Evolutionary conservation across 306 rosid genomes (phyloP), one percentile per base, ranked within the genome.

Genomic region (Rubus idaeus): DNA sequence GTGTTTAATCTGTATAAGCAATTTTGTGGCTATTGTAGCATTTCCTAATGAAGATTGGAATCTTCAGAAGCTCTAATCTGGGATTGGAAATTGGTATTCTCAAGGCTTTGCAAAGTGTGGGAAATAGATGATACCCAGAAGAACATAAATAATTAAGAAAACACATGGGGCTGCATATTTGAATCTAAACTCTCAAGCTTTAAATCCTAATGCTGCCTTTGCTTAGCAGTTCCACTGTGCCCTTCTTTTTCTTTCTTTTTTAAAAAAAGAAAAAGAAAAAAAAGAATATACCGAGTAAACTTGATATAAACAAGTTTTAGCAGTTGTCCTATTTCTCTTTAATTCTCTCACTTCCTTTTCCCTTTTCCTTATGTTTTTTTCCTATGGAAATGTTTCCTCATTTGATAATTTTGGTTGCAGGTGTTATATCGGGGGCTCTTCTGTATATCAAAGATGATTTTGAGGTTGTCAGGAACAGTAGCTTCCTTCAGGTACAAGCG

Each of bases 381-480:
- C 6, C 63, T 52, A 5, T 8, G 53, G 23, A 71, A 8, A 41
- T 57, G 53, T 56, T 21, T 6, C 13, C 41, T 42, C 52, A 70
- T 55, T 18, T 40, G 66, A 14, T 40, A 58, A 66, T 74, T 64
- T 57, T 79, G 63, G 18, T 56, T 77, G 60, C 80, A 87, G 90
- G 90, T 82, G 90, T 87, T 68, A 84, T 87, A 77, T 87, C 90
- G 0, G 90, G 90, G 46, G 88, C 90, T 21, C 87, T 87, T 79
- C 82, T 87, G 26, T 87, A 87, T 58, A 85, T 87, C 79, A 87
- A 87, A 83, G 91, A 85, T 73, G 91, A 87, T 75, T 87, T 84
- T 76, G 91, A 82, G 80, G 80, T 56, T 10, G 91, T 87, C 46
- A 83, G 20, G 18, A n/a, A 78, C 41, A 84, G 91, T 78, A 84